A percentile compares a stretch with the other conserved stretches of the same genome.
phyloP scores from a whole-genome alignment of 192 early-diverging fungal species.

The Helicostylum pulchrum region DNA sequence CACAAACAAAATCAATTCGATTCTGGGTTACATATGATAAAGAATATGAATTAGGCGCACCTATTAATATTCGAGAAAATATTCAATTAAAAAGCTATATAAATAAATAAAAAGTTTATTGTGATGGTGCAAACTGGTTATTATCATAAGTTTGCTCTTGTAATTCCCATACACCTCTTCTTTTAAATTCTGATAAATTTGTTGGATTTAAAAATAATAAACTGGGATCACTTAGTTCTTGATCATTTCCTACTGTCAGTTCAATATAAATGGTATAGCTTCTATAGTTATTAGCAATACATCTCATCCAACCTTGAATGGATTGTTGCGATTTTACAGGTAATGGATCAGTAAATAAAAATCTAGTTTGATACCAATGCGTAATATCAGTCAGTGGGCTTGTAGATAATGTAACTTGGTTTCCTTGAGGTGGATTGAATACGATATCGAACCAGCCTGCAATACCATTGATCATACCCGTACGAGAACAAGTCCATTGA shows the following conservation, averaged over 20 bases:
- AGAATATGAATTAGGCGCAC: too few relatives aligned
- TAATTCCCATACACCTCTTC: slow-evolving; percentile 80
- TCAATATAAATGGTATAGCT: slow-evolving; percentile 84
- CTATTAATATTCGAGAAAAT: too few relatives aligned
- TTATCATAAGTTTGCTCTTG: slow-evolving; percentile 92
- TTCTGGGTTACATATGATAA: too few relatives aligned
- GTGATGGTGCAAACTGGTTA: slow-evolving; percentile 8
- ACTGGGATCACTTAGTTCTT: slow-evolving; percentile 37
- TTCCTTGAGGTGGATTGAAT: slow-evolving; percentile 64
- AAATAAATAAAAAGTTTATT: too few relatives aligned
- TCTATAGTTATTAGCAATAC: slow-evolving; percentile 84
- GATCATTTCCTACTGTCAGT: slow-evolving; percentile 52
- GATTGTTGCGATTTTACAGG: slow-evolving; percentile 87
- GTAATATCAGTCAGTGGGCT: slow-evolving; percentile 81
- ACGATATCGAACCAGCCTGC: slow-evolving; percentile 96
- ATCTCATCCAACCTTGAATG: slow-evolving; percentile 78
- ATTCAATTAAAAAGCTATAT: too few relatives aligned
- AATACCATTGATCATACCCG: slow-evolving; percentile 90
- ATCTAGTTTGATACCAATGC: slow-evolving; percentile 97
- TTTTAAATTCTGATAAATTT: slow-evolving; percentile 25
- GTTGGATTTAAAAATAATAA: slow-evolving; percentile 19
- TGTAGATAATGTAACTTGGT: slow-evolving; percentile 75
- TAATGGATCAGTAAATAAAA: slow-evolving; percentile 89
- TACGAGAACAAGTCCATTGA: slow-evolving; percentile 74
- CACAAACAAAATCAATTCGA: too few relatives aligned